phyloP scores from a whole-genome alignment of 2,329 filamentous ascomycete species.

The Boeremia exigua region DNA sequence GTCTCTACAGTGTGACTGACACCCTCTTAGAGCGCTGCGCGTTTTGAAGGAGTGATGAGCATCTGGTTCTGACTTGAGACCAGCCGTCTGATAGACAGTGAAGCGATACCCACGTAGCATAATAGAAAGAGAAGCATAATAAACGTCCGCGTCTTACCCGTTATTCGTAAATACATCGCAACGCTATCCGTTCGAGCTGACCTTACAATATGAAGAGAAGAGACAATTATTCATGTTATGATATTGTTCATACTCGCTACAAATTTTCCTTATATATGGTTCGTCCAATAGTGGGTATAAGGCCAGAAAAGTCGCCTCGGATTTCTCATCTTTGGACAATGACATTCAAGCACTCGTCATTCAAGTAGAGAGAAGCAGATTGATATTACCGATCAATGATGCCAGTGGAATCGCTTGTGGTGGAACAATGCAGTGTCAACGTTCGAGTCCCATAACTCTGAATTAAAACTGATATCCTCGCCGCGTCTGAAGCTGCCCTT shows the following conservation, averaged over 20 bases:
- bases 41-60: neutral
- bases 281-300: constrained; percentile 47
- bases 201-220: too few species aligned
- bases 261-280: constrained; percentile 54
- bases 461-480: constrained; percentile 60
- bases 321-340: constrained; percentile 46
- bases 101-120: constrained; percentile 18
- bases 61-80: constrained; percentile 4
- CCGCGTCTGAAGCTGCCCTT: constrained; percentile 64
- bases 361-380: constrained; percentile 51
- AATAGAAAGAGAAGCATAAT: constrained; percentile 7
- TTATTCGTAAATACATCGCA: neutral
- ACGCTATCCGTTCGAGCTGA: neutral
- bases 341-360: constrained; percentile 47
- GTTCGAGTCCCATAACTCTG: constrained; percentile 62
- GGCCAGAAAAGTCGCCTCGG: constrained; percentile 42
- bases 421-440: constrained; percentile 51
- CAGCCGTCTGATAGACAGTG: constrained; percentile 8
- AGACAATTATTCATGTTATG: too few species aligned
- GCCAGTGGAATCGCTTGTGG: too few species aligned
- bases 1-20: neutral
- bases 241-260: constrained; percentile 8
- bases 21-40: neutral
- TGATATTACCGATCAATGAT: constrained; percentile 45
- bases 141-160: neutral